Evolutionary conservation across 2,329 filamentous ascomycete genomes (phyloP).

Genomic region (Incumbomyces lentus): DNA sequence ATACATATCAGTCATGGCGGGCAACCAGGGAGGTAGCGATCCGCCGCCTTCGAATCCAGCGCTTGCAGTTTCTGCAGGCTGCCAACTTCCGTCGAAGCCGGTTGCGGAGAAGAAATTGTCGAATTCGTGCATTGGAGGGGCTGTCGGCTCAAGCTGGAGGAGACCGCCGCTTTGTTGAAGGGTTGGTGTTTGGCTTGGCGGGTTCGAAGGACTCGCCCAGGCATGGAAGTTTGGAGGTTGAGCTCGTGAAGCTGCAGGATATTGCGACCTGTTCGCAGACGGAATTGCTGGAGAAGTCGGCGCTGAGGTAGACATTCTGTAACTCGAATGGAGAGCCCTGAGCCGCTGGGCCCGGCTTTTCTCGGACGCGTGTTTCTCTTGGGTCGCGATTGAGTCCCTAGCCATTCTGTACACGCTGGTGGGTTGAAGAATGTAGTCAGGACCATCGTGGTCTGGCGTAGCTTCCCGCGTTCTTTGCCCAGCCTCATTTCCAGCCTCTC

Average conservation of each 20-base stretch:
- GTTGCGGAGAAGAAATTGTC: constrained; percentile 7
- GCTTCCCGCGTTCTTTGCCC: constrained; percentile 6
- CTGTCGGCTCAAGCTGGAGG: constrained; percentile 1
- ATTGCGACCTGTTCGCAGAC: background rate
- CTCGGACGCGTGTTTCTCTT: constrained; percentile 7
- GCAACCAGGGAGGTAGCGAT: constrained; percentile 7
- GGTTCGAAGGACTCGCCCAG: constrained; percentile 1
- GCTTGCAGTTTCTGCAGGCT: constrained; percentile 8
- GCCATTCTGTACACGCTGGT: constrained; percentile 9
- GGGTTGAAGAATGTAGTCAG: constrained; percentile 8
- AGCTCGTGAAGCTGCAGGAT: background rate
- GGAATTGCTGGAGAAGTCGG: background rate
- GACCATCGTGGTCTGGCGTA: constrained; percentile 6
- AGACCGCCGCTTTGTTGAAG: background rate
- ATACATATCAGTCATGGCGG: constrained; percentile 8
- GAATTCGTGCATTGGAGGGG: constrained; percentile 6
- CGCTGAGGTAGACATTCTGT: background rate
- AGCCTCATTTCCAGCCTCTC: constrained; percentile 6
- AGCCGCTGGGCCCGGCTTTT: constrained; percentile 5
- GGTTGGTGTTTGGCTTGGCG: background rate
- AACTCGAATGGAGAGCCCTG: background rate
- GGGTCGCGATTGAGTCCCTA: constrained; percentile 4
- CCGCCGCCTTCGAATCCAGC: constrained; percentile 6
- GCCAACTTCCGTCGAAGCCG: constrained; percentile 9
- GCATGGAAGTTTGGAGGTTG: background rate